Evolutionary conservation across 306 rosid species (phyloP).

Genomic region (Prunus dulcis): DNA sequence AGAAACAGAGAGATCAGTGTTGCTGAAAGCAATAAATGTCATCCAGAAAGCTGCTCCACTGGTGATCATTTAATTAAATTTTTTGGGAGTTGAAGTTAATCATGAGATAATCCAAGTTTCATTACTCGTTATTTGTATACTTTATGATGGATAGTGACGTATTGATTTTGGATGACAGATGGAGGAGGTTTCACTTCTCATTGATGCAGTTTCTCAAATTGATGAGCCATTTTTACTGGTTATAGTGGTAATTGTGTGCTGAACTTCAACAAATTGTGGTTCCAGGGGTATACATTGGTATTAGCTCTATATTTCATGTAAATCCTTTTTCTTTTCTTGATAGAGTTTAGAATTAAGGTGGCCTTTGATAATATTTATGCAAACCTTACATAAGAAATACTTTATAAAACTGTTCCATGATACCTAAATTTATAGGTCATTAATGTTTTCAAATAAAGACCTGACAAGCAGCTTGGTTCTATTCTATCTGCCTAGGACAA

Average conservation of each 20-base stretch:
- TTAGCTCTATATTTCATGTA: constrained; percentile 93
- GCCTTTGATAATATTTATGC: constrained; percentile 15
- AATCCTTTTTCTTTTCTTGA: constrained; percentile 33
- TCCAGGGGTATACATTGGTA: constrained; percentile 96
- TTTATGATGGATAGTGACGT: constrained; percentile 30
- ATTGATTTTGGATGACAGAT: constrained; percentile 70
- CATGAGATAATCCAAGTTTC: constrained; percentile 22
- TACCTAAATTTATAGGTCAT: background rate
- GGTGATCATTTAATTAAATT: constrained; percentile 86
- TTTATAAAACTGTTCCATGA: constrained; percentile 13
- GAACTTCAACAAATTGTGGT: constrained; percentile 99
- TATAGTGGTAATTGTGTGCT: constrained; percentile 99
- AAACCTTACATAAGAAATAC: constrained; percentile 23
- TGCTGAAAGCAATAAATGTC: constrained; percentile 67
- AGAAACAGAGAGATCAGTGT: constrained; percentile 59
- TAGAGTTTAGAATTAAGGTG: constrained; percentile 20
- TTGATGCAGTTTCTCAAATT: constrained; percentile 82
- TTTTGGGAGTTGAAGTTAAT: constrained; percentile 70
- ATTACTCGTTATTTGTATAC: constrained; percentile 28
- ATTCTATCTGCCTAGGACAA: background rate
- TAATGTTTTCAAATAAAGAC: background rate
- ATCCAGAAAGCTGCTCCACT: constrained; percentile 95
- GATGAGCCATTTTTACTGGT: constrained; percentile 98
- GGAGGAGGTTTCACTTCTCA: constrained; percentile 96
- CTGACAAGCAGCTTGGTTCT: background rate